A percentile compares a stretch with the other conserved stretches of the same genome.
Evolutionary conservation across 768 basidiomycete species (phyloP).

Genomic region (Trametes coccinea): DNA sequence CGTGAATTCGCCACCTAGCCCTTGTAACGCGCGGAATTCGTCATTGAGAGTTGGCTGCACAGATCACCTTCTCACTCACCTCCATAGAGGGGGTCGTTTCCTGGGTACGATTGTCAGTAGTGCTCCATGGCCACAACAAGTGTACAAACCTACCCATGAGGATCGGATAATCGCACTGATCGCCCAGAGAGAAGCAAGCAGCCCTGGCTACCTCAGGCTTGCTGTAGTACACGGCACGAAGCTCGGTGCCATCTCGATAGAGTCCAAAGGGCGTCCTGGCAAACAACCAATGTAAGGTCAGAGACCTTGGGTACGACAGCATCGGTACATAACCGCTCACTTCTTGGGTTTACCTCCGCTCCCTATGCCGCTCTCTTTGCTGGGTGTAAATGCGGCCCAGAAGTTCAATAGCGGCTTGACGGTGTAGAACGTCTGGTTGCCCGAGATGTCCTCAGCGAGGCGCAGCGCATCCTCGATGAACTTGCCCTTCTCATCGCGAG

Average conservation of each 20-base stretch:
- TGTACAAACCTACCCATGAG: slow-evolving; percentile 51
- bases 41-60: neutral
- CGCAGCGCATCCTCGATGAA: slow-evolving; percentile 67
- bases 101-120: slow-evolving; percentile 34
- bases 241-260: slow-evolving; percentile 76
- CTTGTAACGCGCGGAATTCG: slow-evolving; percentile 34
- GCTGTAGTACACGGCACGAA: slow-evolving; percentile 70
- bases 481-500: slow-evolving; percentile 53
- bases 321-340: slow-evolving; percentile 37
- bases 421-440: slow-evolving; percentile 75
- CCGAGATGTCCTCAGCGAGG: slow-evolving; percentile 67
- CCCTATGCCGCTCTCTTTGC: slow-evolving; percentile 78
- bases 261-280: slow-evolving; percentile 71
- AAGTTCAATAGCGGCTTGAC: slow-evolving; percentile 78
- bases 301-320: neutral
- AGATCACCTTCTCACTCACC: slow-evolving; percentile 39
- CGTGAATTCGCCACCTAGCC: slow-evolving; percentile 79
- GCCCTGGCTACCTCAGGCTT: slow-evolving; percentile 65
- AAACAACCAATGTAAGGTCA: too few relatives aligned
- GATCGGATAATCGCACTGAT: slow-evolving; percentile 74
- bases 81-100: slow-evolving; percentile 78
- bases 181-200: slow-evolving; percentile 65
- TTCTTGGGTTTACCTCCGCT: slow-evolving; percentile 67
- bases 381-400: slow-evolving; percentile 78
- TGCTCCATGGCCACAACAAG: neutral